Base-by-base conservation (phyloP, 305 asterid species). In the Stenogyne calaminthoides region DNA sequence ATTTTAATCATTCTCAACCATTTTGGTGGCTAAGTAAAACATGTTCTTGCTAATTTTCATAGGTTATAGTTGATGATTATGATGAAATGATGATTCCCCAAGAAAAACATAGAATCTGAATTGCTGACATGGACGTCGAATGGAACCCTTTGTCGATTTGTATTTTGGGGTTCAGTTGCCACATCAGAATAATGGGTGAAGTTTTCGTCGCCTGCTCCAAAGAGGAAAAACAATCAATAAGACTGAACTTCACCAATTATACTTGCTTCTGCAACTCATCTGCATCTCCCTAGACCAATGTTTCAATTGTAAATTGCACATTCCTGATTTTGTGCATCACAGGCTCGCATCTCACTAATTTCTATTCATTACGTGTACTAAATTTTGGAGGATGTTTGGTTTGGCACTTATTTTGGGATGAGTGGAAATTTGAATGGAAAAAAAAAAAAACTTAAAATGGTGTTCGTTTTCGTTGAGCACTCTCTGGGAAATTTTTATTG, bases 61-160 rank as follows among this genome's bases (percentile, higher is more conserved):
- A 95, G 99, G 91, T 86, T 67, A 82, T 79, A 9, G 97, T 91
- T 8, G 96, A 83, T 57, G 99, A 95, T 87, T 83, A 60, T 57
- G 91, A 81, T 2, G 92, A 83, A 82, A 83, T 95, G 78, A 63
- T 82, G 47, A 71, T 95, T 64, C 99, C 99, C 58, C 93, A 85
- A 71, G 91, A 83, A 67, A 83, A 80, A 10, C 95, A 85, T 80
- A 84, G 64, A 80, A 76, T 84, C 67, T 89, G 64, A 82, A 54
- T 16, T 14, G 32, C 64, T 9, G 67, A 18, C 14, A 11, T 19
- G 56, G 70, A 67, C 64, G 27, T 76, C 61, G 36, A 56, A 56
- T 25, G 29, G 29, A 25, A 25, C 29, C 3, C 29, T 47, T 12
- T 6, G n/a, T 12, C 7, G 5, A 16, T 58, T 58, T 14, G 40